Percentiles rank a stretch among this genome's conserved stretches.
phyloP scores from a whole-genome alignment of 257 asterid genomes.

The Primulina huaijiensis region DNA sequence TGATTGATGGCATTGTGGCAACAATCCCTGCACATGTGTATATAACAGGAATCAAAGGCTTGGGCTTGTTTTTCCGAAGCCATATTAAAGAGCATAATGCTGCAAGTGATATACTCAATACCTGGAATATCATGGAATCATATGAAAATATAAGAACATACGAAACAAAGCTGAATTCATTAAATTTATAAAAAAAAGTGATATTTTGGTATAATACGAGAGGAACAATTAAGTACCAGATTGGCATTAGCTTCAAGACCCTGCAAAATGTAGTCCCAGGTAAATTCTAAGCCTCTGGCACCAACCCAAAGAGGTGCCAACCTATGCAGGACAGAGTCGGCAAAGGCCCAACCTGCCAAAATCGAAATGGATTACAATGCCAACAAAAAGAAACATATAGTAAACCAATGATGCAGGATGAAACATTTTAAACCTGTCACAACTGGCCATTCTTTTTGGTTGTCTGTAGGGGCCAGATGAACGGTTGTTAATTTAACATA shows the following conservation, averaged over 20 bases:
- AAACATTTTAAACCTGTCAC: slow-evolving; percentile 1
- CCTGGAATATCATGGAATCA: slow-evolving; percentile 42
- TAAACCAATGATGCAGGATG: neutral
- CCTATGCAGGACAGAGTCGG: slow-evolving; percentile 93
- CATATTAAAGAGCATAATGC: slow-evolving; percentile 90
- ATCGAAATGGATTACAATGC: slow-evolving; percentile 21
- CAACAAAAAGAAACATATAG: slow-evolving; percentile 7
- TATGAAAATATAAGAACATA: neutral
- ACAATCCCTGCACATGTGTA: slow-evolving; percentile 81
- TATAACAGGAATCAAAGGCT: slow-evolving; percentile 85
- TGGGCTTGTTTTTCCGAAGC: slow-evolving; percentile 95
- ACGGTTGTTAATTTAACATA: neutral
- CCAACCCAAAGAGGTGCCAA: slow-evolving; percentile 99
- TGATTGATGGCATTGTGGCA: slow-evolving; percentile 94
- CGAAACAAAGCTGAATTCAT: neutral
- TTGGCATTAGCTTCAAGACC: slow-evolving; percentile 98
- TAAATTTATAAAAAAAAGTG: neutral
- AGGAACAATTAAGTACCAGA: slow-evolving; percentile 48
- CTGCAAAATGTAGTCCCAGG: slow-evolving; percentile 95
- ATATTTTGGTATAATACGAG: neutral
- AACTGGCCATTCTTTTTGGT: neutral
- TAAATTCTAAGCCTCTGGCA: slow-evolving; percentile 95
- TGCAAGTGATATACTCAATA: slow-evolving; percentile 82
- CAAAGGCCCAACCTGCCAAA: slow-evolving; percentile 96
- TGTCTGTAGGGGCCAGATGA: neutral